phyloP scores from a whole-genome alignment of 2,329 filamentous ascomycete species.

The Pyrenochaeta sp. region DNA sequence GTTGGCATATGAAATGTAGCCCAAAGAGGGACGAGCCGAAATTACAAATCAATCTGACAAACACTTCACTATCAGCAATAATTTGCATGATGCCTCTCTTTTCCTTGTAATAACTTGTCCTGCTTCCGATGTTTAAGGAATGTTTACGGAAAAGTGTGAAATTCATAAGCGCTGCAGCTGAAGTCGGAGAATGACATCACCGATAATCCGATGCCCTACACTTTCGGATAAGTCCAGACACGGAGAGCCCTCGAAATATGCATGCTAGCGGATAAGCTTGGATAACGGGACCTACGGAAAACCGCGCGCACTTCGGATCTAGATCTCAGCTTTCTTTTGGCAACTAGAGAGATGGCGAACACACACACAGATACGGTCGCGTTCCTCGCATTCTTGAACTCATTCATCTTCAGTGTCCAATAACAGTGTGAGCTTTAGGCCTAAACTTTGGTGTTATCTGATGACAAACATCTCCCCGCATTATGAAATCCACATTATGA shows the following conservation, averaged over 20 bases:
- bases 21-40: neutral
- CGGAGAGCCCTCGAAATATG: neutral
- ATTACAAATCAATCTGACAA: neutral
- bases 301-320: neutral
- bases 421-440: neutral
- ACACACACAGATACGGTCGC: neutral
- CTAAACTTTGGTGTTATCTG: neutral
- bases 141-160: neutral
- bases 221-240: neutral
- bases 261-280: neutral
- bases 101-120: neutral
- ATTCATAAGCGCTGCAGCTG: neutral
- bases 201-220: neutral
- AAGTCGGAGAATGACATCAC: slow-evolving; percentile 1
- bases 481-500: too few species aligned
- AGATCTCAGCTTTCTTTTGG: neutral
- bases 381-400: neutral
- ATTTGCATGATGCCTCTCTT: neutral
- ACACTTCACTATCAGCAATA: neutral
- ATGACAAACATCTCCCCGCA: neutral
- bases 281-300: neutral
- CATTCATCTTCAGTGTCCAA: neutral
- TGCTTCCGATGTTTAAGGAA: neutral
- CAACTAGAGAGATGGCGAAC: neutral
- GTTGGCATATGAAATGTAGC: neutral